Evolutionary conservation across 1,139 yeast species (phyloP).

Genomic region (Scheffersomyces titani): DNA sequence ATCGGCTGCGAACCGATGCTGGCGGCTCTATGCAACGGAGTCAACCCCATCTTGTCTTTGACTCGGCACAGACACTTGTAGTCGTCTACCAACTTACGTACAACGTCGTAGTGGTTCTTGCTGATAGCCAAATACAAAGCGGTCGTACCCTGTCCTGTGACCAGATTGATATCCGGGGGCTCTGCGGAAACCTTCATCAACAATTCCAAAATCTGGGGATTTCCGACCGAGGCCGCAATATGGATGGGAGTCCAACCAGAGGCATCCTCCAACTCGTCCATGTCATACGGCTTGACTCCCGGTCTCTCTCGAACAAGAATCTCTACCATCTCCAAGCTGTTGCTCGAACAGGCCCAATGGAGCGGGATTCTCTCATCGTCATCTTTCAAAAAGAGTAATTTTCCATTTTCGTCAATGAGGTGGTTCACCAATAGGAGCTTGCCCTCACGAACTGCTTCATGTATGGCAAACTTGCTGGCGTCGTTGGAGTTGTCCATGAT

Average conservation of each 20-base stretch:
- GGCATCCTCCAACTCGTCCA: slow-evolving; percentile 69
- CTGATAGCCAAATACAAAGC: slow-evolving; percentile 76
- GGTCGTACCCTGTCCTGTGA: slow-evolving; percentile 64
- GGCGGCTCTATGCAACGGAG: slow-evolving; percentile 83
- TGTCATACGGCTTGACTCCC: slow-evolving; percentile 42
- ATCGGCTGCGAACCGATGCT: slow-evolving; percentile 68
- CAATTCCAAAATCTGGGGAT: slow-evolving; percentile 48
- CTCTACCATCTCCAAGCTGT: slow-evolving; percentile 55
- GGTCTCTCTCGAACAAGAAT: slow-evolving; percentile 38
- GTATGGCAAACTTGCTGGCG: slow-evolving; percentile 36
- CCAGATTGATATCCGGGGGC: slow-evolving; percentile 37
- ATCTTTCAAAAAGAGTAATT: slow-evolving; percentile 50
- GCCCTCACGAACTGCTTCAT: slow-evolving; percentile 62
- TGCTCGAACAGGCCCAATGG: slow-evolving; percentile 85
- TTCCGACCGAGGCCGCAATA: slow-evolving; percentile 77
- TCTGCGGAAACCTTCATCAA: slow-evolving; percentile 29
- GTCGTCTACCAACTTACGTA: slow-evolving; percentile 47
- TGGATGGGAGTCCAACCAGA: slow-evolving; percentile 91
- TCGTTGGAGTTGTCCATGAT: not conserved
- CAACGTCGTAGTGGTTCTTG: slow-evolving; percentile 60
- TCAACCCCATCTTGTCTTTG: slow-evolving; percentile 66
- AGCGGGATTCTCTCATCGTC: slow-evolving; percentile 79
- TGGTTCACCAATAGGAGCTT: slow-evolving; percentile 50
- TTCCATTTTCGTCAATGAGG: slow-evolving; percentile 50
- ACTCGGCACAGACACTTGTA: slow-evolving; percentile 61